These are phyloP conservation scores for Alternaria triticimaculans DNA, from an alignment of 2,329 filamentous ascomycete species.

Conservation along the genomic window DNA sequence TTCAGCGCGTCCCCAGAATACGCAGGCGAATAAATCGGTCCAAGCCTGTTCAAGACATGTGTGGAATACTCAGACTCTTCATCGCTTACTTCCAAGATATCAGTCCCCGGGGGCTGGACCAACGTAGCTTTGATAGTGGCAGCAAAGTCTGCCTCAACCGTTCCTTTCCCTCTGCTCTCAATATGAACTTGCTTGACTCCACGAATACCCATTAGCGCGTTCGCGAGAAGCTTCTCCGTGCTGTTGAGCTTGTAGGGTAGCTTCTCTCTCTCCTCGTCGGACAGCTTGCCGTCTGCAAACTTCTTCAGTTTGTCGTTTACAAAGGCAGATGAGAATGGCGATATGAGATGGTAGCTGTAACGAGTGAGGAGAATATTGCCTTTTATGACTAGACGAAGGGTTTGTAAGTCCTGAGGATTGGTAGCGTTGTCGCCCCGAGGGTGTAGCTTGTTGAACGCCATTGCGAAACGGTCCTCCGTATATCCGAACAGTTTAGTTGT, in stretches of 20 bases:
- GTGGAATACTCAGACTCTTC: neutral
- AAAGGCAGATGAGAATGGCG: neutral
- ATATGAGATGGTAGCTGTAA: neutral
- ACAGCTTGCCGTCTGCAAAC: neutral
- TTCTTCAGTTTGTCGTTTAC: neutral
- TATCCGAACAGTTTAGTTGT: neutral
- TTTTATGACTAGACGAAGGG: neutral
- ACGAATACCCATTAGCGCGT: constrained; percentile 25
- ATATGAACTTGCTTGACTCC: constrained; percentile 16
- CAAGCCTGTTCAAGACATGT: neutral
- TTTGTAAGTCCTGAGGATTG: neutral
- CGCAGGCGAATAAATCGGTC: neutral
- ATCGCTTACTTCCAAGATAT: neutral
- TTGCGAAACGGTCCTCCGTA: neutral
- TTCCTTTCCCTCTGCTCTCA: neutral
- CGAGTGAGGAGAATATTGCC: neutral
- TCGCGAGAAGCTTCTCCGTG: constrained; percentile 16
- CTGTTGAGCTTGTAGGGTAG: constrained; percentile 13
- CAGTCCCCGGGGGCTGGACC: neutral
- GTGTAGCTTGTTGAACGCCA: neutral
- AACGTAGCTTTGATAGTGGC: neutral
- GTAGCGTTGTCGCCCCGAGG: neutral
- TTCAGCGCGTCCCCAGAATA: neutral
- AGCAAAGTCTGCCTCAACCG: neutral
- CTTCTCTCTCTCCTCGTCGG: constrained; percentile 6